Percentiles rank a stretch among this genome's conserved stretches.
Conservation (phyloP, 495 filamentous ascomycete genomes). For the Annulohypoxylon nitens region DNA sequence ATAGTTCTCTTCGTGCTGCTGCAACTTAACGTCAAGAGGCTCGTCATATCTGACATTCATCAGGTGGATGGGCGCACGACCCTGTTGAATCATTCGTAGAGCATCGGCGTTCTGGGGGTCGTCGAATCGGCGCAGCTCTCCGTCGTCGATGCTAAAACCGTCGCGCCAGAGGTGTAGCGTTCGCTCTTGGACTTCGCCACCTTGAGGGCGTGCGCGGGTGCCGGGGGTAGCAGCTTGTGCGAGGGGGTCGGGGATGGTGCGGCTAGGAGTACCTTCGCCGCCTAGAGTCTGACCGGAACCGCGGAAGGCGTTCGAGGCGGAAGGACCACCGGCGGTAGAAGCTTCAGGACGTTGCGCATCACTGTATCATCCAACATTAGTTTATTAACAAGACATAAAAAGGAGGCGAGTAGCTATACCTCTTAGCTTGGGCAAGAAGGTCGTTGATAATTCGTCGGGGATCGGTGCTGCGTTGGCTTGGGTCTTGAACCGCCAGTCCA, state of each 20-base stretch:
- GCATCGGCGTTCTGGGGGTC: slow-evolving; percentile 87
- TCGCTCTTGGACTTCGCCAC: slow-evolving; percentile 67
- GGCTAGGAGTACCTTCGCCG: slow-evolving; percentile 86
- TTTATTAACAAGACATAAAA: neutral
- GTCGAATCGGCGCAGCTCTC: slow-evolving; percentile 87
- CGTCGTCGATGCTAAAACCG: slow-evolving; percentile 96
- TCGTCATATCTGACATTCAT: slow-evolving; percentile 90
- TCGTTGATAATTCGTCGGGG: slow-evolving; percentile 77
- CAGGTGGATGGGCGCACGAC: slow-evolving; percentile 86
- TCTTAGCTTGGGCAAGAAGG: slow-evolving; percentile 84
- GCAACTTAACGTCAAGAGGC: slow-evolving; percentile 89
- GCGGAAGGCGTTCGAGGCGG: slow-evolving; percentile 72
- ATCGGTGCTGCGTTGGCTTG: slow-evolving; percentile 68
- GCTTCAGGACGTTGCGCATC: slow-evolving; percentile 70
- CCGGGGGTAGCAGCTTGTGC: slow-evolving; percentile 53
- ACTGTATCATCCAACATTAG: slow-evolving; percentile 55
- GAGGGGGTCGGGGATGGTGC: slow-evolving; percentile 74
- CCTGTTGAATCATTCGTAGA: slow-evolving; percentile 85
- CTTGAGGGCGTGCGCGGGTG: slow-evolving; percentile 26
- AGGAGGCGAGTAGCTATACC: slow-evolving; percentile 63
- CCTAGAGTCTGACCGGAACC: slow-evolving; percentile 89
- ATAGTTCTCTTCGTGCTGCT: slow-evolving; percentile 89
- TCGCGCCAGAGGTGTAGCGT: slow-evolving; percentile 92
- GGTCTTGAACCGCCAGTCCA: slow-evolving; percentile 93
- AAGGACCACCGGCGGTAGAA: slow-evolving; percentile 58